These are phyloP conservation scores for Saprolegnia diclina DNA, from an alignment of 352 stramenopile species.

Conservation along the genomic window DNA sequence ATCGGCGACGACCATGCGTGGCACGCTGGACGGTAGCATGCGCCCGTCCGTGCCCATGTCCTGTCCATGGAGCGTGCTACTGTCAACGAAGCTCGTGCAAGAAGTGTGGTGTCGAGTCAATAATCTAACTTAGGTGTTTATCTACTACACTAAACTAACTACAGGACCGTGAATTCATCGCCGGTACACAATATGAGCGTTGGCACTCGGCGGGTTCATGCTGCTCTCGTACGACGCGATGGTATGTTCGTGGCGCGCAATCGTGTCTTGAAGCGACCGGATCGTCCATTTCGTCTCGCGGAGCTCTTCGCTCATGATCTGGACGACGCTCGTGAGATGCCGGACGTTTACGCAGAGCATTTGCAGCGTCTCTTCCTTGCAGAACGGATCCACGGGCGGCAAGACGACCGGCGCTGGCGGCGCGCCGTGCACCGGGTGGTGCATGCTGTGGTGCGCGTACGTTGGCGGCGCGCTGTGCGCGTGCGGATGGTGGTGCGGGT, in stretches of 20 bases:
- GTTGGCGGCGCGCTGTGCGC: background rate
- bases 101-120: too few species aligned
- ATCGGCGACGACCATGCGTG: too few species aligned
- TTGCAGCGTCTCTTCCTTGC: conserved; percentile 13
- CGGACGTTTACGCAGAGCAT: conserved; percentile 7
- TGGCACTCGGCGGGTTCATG: background rate
- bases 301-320: conserved; percentile 16
- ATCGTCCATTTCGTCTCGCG: conserved; percentile 15
- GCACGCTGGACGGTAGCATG: too few species aligned
- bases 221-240: conserved; percentile 10
- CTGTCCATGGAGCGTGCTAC: too few species aligned
- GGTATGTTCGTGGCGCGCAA: conserved; percentile 4
- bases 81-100: too few species aligned
- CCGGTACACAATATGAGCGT: background rate
- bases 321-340: conserved; percentile 4
- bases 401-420: background rate
- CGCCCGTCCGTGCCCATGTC: too few species aligned
- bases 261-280: conserved; percentile 13
- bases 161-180: background rate
- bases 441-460: background rate
- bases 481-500: background rate
- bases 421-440: background rate
- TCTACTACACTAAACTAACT: too few species aligned
- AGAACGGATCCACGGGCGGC: conserved; percentile 4
- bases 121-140: too few species aligned